Evolutionary conservation across 257 asterid species (phyloP).

Genomic region (Primulina eburnea): DNA sequence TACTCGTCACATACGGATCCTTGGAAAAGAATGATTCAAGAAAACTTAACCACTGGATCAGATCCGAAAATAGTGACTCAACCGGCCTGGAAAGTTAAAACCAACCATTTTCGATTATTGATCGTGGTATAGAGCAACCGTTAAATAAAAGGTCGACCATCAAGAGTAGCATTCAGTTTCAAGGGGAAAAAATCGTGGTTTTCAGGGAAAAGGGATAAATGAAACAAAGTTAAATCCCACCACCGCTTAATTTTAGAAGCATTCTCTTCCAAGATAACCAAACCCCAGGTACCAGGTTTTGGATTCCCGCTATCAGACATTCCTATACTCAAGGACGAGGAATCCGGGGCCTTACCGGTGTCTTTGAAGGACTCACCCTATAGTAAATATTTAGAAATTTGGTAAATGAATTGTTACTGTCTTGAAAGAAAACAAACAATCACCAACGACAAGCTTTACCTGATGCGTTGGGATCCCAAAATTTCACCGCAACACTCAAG

Average conservation of each 20-base stretch:
- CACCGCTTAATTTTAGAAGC: slow-evolving; percentile 35
- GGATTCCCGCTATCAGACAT: slow-evolving; percentile 16
- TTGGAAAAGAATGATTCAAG: not conserved
- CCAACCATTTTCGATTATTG: slow-evolving; percentile 1
- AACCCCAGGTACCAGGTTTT: slow-evolving; percentile 30
- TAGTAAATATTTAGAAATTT: not conserved
- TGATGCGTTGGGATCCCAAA: slow-evolving; percentile 79
- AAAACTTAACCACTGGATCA: not conserved
- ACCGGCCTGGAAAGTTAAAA: not conserved
- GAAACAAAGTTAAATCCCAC: slow-evolving; percentile 31
- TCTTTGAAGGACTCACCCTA: slow-evolving; percentile 99
- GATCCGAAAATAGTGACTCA: no score
- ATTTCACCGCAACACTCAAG: slow-evolving; percentile 83
- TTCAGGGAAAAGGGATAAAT: slow-evolving; percentile 35
- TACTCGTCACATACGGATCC: not conserved
- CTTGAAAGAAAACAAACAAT: not conserved
- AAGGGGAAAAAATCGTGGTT: slow-evolving; percentile 25
- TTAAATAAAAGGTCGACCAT: slow-evolving; percentile 23
- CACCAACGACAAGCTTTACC: slow-evolving; percentile 38
- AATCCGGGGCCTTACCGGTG: slow-evolving; percentile 87
- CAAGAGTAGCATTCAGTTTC: slow-evolving; percentile 27
- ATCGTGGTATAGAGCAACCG: slow-evolving; percentile 23
- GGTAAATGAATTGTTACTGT: not conserved
- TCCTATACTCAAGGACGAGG: slow-evolving; percentile 45
- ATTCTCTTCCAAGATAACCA: slow-evolving; percentile 39